phyloP scores from a whole-genome alignment of 495 filamentous ascomycete species.

The Aspergillus steynii region DNA sequence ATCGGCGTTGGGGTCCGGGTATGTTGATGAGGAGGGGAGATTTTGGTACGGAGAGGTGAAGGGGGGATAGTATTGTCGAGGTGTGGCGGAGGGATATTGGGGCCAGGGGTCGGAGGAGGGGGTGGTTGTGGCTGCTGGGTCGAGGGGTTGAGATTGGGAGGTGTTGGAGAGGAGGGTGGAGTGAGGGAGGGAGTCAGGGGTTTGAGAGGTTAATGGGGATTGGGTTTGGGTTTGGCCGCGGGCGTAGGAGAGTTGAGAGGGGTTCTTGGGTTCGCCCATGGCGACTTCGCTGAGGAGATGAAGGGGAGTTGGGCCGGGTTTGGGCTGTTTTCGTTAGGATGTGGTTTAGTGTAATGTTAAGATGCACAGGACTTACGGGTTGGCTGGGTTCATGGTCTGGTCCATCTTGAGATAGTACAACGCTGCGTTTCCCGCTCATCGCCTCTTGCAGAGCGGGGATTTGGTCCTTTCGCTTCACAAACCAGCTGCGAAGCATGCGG shows the following conservation, averaged over 20 bases:
- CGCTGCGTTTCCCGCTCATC: slow-evolving; percentile 15
- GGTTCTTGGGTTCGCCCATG: slow-evolving; percentile 48
- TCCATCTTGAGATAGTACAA: not conserved
- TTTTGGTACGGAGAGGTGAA: slow-evolving; percentile 14
- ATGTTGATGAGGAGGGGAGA: slow-evolving; percentile 1
- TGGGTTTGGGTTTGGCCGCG: slow-evolving; percentile 9
- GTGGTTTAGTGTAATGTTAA: slow-evolving; percentile 8
- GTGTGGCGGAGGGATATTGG: slow-evolving; percentile 10
- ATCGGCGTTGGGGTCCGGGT: slow-evolving; percentile 12
- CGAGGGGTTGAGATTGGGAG: slow-evolving; percentile 11
- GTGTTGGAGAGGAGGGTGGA: slow-evolving; percentile 15
- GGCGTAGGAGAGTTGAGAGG: slow-evolving; percentile 7
- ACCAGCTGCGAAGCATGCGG: slow-evolving; percentile 72
- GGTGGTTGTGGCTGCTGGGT: not conserved
- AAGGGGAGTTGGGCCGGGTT: slow-evolving; percentile 51
- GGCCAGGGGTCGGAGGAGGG: slow-evolving; percentile 20
- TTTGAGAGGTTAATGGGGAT: slow-evolving; percentile 5
- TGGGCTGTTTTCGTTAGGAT: slow-evolving; percentile 19
- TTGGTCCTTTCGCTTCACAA: slow-evolving; percentile 52
- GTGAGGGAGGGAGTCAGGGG: slow-evolving; percentile 5
- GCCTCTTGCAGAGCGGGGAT: slow-evolving; percentile 29
- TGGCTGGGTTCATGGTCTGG: not conserved
- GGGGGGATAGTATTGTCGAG: slow-evolving; percentile 16
- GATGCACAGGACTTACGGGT: slow-evolving; percentile 9
- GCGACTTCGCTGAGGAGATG: slow-evolving; percentile 71